Conservation (phyloP, 352 stramenopile species). For the Pythium oligandrum region DNA sequence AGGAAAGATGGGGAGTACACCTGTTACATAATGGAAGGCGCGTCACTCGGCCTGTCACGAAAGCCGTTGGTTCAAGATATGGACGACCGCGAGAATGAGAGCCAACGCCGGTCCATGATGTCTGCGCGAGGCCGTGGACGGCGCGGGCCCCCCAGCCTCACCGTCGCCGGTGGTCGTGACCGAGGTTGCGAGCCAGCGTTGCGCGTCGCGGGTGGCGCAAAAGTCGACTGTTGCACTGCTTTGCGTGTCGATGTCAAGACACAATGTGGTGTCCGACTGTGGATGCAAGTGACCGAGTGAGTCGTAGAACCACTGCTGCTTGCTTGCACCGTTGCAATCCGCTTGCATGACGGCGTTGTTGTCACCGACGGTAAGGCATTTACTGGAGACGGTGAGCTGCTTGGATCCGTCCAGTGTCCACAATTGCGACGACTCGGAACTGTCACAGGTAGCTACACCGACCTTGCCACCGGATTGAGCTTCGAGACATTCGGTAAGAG, state of each 20-base stretch:
- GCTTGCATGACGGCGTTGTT: not conserved
- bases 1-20: too few relatives aligned
- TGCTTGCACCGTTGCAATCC: too few relatives aligned
- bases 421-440: too few relatives aligned
- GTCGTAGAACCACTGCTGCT: slow-evolving; percentile 9
- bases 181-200: too few relatives aligned
- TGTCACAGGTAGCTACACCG: too few relatives aligned
- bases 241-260: not conserved
- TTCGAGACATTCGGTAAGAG: slow-evolving; percentile 9
- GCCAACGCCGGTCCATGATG: not conserved
- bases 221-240: not conserved
- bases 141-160: too few relatives aligned
- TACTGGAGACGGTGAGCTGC: not conserved
- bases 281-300: slow-evolving; percentile 11
- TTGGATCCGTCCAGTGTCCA: too few relatives aligned
- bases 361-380: not conserved
- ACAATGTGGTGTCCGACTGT: too few relatives aligned
- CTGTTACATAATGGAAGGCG: too few relatives aligned
- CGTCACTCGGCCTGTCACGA: too few relatives aligned
- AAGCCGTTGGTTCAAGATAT: not conserved
- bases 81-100: not conserved
- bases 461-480: too few relatives aligned
- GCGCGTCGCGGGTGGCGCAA: not conserved
- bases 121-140: not conserved
- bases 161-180: too few relatives aligned